Percentiles rank a stretch among this genome's conserved stretches.
phyloP scores from a whole-genome alignment of 331 rosid species.

The Ulmus americana region DNA sequence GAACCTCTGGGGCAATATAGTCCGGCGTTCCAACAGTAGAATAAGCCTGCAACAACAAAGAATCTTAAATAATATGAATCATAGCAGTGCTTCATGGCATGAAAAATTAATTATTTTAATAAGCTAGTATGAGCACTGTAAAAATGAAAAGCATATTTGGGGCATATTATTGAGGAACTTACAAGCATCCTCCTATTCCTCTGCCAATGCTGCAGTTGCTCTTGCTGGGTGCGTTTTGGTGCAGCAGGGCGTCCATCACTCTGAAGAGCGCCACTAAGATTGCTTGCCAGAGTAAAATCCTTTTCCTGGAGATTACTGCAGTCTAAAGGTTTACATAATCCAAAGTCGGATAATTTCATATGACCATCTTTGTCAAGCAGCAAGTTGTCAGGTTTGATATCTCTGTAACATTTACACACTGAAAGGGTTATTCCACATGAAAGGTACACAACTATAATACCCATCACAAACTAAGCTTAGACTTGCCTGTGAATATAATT shows the following conservation, averaged over 20 bases:
- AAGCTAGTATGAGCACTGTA: conserved; percentile 7
- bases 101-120: not conserved
- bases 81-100: conserved; percentile 1
- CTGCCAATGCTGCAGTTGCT: conserved; percentile 98
- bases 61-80: conserved; percentile 8
- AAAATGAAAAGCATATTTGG: conserved; percentile 13
- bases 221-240: conserved; percentile 93
- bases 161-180: conserved; percentile 32
- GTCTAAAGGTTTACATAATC: conserved; percentile 91
- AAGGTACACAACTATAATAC: conserved; percentile 12
- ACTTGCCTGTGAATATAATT: conserved; percentile 87
- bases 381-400: conserved; percentile 98
- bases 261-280: conserved; percentile 83
- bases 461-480: conserved; percentile 8
- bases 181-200: conserved; percentile 96
- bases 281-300: conserved; percentile 73
- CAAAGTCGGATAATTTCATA: conserved; percentile 95
- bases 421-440: conserved; percentile 12
- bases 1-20: conserved; percentile 96
- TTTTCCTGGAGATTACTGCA: conserved; percentile 92
- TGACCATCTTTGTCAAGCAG: conserved; percentile 87
- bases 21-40: conserved; percentile 98
- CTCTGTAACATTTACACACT: conserved; percentile 49
- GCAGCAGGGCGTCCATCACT: conserved; percentile 78
- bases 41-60: conserved; percentile 63